phyloP scores from a whole-genome alignment of 768 basidiomycete genomes.

The Cyclocybe cylindracea region DNA sequence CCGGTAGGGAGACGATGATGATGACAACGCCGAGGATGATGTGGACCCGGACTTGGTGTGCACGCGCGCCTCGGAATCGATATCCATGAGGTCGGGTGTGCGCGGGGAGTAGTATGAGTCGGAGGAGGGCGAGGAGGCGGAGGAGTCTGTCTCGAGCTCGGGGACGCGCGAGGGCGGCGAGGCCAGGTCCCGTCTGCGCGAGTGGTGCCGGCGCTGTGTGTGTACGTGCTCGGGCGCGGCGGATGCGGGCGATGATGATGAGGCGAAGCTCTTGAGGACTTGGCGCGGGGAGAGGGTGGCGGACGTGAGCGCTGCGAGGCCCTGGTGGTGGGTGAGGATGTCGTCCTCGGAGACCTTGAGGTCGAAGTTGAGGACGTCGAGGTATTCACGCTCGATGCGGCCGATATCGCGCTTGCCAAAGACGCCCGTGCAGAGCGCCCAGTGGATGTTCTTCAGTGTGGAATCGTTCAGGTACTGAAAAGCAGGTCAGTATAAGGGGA shows the following conservation, averaged over 20 bases:
- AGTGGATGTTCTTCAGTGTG: constrained; percentile 88
- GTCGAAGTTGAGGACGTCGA: constrained; percentile 79
- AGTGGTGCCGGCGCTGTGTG: constrained; percentile 16
- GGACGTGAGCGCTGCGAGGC: constrained; percentile 28
- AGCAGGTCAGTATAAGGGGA: constrained; percentile 11
- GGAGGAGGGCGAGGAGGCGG: constrained; percentile 15
- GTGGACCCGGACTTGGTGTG: neutral
- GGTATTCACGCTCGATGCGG: constrained; percentile 80
- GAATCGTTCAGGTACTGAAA: constrained; percentile 82
- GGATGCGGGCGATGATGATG: constrained; percentile 15
- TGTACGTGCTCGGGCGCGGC: constrained; percentile 2
- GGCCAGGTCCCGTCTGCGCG: constrained; percentile 9
- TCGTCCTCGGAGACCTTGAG: constrained; percentile 66
- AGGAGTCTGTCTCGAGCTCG: constrained; percentile 31
- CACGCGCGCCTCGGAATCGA: constrained; percentile 18
- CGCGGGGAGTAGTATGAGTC: constrained; percentile 24
- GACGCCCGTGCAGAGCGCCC: constrained; percentile 83
- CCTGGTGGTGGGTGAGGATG: constrained; percentile 52
- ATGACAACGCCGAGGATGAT: constrained; percentile 10
- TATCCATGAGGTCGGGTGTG: constrained; percentile 20
- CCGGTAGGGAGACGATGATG: neutral
- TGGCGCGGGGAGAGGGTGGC: constrained; percentile 25
- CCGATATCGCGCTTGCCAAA: constrained; percentile 83
- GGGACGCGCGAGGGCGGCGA: constrained; percentile 29
- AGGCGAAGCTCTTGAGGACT: constrained; percentile 27